These are phyloP conservation scores for Fusarium albosuccineum DNA, from an alignment of 2,329 filamentous ascomycete species.

Conservation along the genomic window DNA sequence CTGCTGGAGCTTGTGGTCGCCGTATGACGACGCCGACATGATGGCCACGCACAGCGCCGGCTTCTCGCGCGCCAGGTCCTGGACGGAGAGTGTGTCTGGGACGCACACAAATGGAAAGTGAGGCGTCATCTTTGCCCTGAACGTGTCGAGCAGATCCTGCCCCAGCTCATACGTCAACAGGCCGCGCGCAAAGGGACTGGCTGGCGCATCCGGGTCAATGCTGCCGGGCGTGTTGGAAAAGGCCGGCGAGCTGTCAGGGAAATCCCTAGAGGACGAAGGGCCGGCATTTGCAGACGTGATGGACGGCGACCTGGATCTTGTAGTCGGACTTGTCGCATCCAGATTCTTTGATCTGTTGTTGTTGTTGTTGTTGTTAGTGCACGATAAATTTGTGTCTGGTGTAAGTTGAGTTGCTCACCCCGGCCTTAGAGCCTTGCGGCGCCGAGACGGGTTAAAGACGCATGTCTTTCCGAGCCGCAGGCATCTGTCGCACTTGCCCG, in stretches of 20 bases:
- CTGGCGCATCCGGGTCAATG: conserved; percentile 34
- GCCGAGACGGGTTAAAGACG: conserved; percentile 49
- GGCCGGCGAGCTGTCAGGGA: conserved; percentile 6
- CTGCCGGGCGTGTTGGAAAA: conserved; percentile 17
- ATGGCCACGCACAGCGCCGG: conserved; percentile 48
- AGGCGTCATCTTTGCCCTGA: conserved; percentile 42
- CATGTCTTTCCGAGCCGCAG: conserved; percentile 50
- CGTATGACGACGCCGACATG: conserved; percentile 43
- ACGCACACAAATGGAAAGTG: conserved; percentile 50
- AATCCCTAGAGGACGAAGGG: conserved; percentile 13
- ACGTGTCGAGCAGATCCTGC: conserved; percentile 44
- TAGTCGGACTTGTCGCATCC: conserved; percentile 18
- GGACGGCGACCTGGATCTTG: conserved; percentile 33
- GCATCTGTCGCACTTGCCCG: conserved; percentile 50
- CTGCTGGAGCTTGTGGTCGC: conserved; percentile 42
- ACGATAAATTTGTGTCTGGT: neutral
- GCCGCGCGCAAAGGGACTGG: conserved; percentile 42
- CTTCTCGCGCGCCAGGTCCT: conserved; percentile 37
- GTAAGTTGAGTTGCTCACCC: conserved; percentile 21
- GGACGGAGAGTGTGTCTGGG: conserved; percentile 27
- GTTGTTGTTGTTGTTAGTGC: neutral
- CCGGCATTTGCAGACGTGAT: conserved; percentile 15
- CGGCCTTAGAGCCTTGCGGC: conserved; percentile 41
- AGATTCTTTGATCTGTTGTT: conserved; percentile 30
- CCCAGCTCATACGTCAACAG: conserved; percentile 41